These are phyloP conservation scores for Penicillium desertorum DNA, from an alignment of 495 filamentous ascomycete species.

Conservation along the genomic window DNA sequence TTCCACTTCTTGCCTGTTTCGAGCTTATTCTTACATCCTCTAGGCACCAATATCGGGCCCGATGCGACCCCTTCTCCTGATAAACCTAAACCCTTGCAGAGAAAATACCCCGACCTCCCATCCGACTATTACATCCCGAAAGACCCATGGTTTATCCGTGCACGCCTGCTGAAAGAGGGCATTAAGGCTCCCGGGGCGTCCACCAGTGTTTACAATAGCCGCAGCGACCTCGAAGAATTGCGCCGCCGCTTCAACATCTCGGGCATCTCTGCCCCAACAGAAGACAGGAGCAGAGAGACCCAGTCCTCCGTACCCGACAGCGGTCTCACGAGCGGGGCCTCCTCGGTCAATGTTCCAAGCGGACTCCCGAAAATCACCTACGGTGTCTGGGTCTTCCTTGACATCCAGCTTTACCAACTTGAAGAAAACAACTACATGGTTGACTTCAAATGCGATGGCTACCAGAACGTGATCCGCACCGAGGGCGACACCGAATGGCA, in stretches of 20 bases:
- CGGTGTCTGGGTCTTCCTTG: slow-evolving; percentile 74
- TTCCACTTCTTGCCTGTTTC: neutral
- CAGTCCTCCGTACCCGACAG: slow-evolving; percentile 30
- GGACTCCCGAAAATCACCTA: slow-evolving; percentile 39
- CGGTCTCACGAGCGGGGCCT: slow-evolving; percentile 38
- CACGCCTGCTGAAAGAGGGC: slow-evolving; percentile 79
- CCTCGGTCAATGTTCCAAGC: slow-evolving; percentile 41
- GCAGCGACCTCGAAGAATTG: slow-evolving; percentile 55
- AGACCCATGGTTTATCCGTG: slow-evolving; percentile 94
- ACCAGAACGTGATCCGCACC: slow-evolving; percentile 72
- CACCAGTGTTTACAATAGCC: slow-evolving; percentile 56
- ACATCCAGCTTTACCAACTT: slow-evolving; percentile 95
- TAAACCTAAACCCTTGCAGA: slow-evolving; percentile 42
- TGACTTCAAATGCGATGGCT: slow-evolving; percentile 98
- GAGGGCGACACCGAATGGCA: slow-evolving; percentile 46
- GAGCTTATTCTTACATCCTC: slow-evolving; percentile 8
- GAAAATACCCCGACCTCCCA: slow-evolving; percentile 47
- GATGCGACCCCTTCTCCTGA: slow-evolving; percentile 27
- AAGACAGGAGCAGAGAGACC: slow-evolving; percentile 33
- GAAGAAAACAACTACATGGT: slow-evolving; percentile 92
- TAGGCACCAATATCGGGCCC: slow-evolving; percentile 32
- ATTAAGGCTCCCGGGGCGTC: slow-evolving; percentile 52
- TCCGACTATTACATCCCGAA: slow-evolving; percentile 76
- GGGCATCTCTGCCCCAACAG: slow-evolving; percentile 37
- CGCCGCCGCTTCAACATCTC: slow-evolving; percentile 50